Evolutionary conservation across 106 monocot genomes (phyloP).

Genomic region (Ottelia alismoides): DNA sequence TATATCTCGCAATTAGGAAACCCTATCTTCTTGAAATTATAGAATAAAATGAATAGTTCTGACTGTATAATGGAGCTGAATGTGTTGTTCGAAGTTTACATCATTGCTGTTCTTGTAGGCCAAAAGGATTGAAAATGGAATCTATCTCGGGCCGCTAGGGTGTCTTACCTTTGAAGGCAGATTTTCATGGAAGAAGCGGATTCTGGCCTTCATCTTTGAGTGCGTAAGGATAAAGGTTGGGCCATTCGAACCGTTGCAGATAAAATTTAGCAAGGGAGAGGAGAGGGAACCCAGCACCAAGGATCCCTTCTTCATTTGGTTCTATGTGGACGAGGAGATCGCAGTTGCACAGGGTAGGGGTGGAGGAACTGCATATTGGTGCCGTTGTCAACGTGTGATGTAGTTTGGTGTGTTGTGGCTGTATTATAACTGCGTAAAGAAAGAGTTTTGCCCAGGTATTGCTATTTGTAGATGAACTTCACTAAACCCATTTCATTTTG

Average conservation of each 20-base stretch:
- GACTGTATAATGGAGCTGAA: too few species aligned
- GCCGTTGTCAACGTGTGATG: slow-evolving; percentile 54
- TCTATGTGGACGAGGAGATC: slow-evolving; percentile 87
- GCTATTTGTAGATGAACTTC: too few species aligned
- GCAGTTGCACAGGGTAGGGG: slow-evolving; percentile 85
- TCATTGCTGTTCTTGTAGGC: too few species aligned
- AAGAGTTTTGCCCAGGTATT: too few species aligned
- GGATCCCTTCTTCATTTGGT: slow-evolving; percentile 98
- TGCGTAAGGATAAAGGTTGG: slow-evolving; percentile 57
- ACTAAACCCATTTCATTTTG: too few species aligned
- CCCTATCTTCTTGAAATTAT: too few species aligned
- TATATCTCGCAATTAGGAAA: too few species aligned
- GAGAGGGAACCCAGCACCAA: slow-evolving; percentile 61
- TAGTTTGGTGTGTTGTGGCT: too few species aligned
- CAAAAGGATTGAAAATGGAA: slow-evolving; percentile 86
- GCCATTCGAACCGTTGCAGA: slow-evolving; percentile 64
- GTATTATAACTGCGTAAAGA: too few species aligned
- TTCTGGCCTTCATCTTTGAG: slow-evolving; percentile 76
- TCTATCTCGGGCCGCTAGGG: slow-evolving; percentile 73
- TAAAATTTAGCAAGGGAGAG: slow-evolving; percentile 30
- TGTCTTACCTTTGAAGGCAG: slow-evolving; percentile 77
- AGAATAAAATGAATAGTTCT: too few species aligned
- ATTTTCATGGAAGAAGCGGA: slow-evolving; percentile 73
- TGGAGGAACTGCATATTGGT: slow-evolving; percentile 94
- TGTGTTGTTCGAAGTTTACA: too few species aligned